A percentile compares a stretch with the other conserved stretches of the same genome.
phyloP scores from a whole-genome alignment of 495 filamentous ascomycete genomes.

The Lophiotrema nucula region DNA sequence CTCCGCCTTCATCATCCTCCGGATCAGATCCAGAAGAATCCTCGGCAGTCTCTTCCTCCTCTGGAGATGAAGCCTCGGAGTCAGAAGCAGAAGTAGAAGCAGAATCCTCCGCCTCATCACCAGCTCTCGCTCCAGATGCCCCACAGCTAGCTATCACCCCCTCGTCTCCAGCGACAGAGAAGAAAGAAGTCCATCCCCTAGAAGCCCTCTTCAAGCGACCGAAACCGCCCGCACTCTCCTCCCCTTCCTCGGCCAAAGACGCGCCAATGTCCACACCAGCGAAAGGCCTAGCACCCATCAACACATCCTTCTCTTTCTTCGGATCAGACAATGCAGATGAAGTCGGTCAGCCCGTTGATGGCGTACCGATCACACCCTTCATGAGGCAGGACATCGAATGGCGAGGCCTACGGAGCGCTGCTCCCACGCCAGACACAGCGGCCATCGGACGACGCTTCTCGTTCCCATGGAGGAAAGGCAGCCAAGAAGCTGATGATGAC shows the following conservation, averaged over 20 bases:
- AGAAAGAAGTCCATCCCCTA: constrained; percentile 71
- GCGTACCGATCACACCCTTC: constrained; percentile 73
- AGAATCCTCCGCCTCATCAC: constrained; percentile 14
- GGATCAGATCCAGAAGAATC: constrained; percentile 17
- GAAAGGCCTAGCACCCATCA: constrained; percentile 46
- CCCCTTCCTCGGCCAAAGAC: constrained; percentile 1
- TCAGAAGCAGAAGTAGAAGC: constrained; percentile 30
- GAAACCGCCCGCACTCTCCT: constrained; percentile 7
- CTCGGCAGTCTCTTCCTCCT: constrained; percentile 33
- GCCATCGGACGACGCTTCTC: constrained; percentile 58
- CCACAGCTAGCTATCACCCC: constrained; percentile 13
- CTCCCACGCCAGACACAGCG: constrained; percentile 94
- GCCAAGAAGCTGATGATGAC: constrained; percentile 37
- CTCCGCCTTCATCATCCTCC: constrained; percentile 6
- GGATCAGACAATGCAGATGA: constrained; percentile 45
- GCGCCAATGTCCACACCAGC: constrained; percentile 43
- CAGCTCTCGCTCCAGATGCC: constrained; percentile 16
- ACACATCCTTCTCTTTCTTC: constrained; percentile 63
- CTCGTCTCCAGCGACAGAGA: constrained; percentile 13
- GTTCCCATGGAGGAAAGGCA: constrained; percentile 35
- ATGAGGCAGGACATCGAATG: constrained; percentile 72
- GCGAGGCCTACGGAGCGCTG: constrained; percentile 74
- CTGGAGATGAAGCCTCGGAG: constrained; percentile 22
- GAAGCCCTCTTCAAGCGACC: constrained; percentile 86
- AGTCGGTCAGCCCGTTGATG: constrained; percentile 39